Evolutionary conservation across 225 moss, liverwort and hornwort genomes (phyloP).

Genomic region (Bryoerythrophyllum caledonicum): DNA sequence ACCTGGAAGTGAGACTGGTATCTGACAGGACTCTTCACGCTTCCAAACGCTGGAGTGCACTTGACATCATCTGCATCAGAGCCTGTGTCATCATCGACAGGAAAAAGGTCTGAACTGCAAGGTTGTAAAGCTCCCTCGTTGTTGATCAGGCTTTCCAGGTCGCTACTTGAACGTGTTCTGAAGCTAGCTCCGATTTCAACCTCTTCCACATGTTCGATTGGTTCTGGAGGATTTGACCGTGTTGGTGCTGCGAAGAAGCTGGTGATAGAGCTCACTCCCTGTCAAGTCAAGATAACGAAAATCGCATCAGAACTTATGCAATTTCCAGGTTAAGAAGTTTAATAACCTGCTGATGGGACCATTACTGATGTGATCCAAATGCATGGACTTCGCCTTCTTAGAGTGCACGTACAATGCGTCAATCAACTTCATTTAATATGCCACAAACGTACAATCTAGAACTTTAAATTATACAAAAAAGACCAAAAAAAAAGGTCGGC

Average conservation of each 20-base stretch:
- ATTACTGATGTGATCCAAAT: background rate
- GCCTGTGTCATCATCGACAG: slow-evolving; percentile 16
- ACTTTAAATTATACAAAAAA: too few relatives aligned
- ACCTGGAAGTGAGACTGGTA: slow-evolving; percentile 25
- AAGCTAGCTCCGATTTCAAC: slow-evolving; percentile 1
- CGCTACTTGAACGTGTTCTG: background rate
- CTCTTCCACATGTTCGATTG: slow-evolving; percentile 10
- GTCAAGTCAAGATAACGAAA: slow-evolving; percentile 33
- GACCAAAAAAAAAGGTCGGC: too few relatives aligned
- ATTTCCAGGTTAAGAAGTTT: background rate
- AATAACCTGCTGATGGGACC: background rate
- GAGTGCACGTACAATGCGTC: too few relatives aligned
- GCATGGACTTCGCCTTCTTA: background rate
- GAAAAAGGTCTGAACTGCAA: slow-evolving; percentile 22
- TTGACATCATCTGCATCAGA: slow-evolving; percentile 29
- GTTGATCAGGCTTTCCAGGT: slow-evolving; percentile 17
- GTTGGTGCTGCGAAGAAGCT: slow-evolving; percentile 63
- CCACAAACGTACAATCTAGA: too few relatives aligned
- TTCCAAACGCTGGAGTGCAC: slow-evolving; percentile 66
- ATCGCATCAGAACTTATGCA: slow-evolving; percentile 2
- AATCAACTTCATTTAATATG: too few relatives aligned
- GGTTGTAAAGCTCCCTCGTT: slow-evolving; percentile 9
- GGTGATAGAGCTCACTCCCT: slow-evolving; percentile 77
- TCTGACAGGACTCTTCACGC: slow-evolving; percentile 27
- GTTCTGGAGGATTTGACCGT: slow-evolving; percentile 18